Evolutionary conservation across 108 stramenopile genomes (phyloP).

Genomic region (Cyclotella atomus): DNA sequence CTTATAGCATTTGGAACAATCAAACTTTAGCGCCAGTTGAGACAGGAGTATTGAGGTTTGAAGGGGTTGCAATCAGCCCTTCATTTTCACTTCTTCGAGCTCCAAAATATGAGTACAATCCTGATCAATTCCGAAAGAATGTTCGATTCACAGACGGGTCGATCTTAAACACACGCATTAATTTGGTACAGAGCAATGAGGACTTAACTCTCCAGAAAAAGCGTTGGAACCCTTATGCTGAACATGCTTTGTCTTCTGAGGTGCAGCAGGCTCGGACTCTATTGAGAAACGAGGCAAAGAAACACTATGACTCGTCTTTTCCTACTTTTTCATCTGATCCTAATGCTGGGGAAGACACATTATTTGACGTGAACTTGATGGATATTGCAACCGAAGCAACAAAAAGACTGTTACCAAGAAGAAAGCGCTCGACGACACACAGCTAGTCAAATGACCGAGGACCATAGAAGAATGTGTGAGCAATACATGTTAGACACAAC

Average conservation of each 20-base stretch:
- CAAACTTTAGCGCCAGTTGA: background rate
- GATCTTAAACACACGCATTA: no score
- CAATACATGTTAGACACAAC: no score
- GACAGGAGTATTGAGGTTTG: background rate
- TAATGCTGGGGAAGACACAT: background rate
- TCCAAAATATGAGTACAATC: background rate
- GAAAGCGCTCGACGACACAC: no score
- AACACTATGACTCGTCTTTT: background rate
- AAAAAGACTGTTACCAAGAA: background rate
- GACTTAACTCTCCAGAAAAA: no score
- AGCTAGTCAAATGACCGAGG: no score
- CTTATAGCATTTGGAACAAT: background rate
- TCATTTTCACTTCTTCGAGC: background rate
- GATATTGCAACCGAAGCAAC: slow-evolving; percentile 5
- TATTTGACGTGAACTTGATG: slow-evolving; percentile 11
- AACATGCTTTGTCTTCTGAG: no score
- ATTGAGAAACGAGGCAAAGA: background rate
- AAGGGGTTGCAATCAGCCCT: background rate
- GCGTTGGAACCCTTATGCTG: no score
- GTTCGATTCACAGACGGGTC: background rate
- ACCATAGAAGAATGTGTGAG: no score
- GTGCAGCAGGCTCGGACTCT: no score
- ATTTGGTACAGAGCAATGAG: no score
- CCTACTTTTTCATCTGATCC: background rate
- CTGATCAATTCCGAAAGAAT: background rate